Percentiles rank a stretch among this genome's conserved stretches.
Evolutionary conservation across 2,329 filamentous ascomycete genomes (phyloP).

Genomic region (Endothia cerciana): DNA sequence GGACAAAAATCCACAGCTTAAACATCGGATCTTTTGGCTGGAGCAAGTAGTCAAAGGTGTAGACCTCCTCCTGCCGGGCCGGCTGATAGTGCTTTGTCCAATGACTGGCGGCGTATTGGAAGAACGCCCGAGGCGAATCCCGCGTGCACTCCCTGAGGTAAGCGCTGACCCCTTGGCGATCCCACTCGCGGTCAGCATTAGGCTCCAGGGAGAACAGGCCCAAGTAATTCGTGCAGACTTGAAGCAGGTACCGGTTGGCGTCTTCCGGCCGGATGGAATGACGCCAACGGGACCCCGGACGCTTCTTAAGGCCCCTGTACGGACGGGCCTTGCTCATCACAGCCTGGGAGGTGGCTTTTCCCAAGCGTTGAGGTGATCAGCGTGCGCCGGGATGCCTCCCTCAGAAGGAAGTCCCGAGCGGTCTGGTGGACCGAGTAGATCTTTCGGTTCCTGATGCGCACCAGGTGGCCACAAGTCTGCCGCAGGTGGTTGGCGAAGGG

Average conservation of each 20-base stretch:
- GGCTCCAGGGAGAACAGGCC: neutral
- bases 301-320: neutral
- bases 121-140: neutral
- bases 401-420: conserved; percentile 2
- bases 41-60: neutral
- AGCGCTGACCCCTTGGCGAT: neutral
- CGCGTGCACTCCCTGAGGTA: neutral
- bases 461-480: conserved; percentile 1
- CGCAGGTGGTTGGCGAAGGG: conserved; percentile 5
- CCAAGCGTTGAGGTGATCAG: neutral
- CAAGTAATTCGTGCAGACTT: conserved; percentile 3
- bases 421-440: conserved; percentile 2
- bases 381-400: neutral
- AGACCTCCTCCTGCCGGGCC: neutral
- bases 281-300: neutral
- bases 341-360: neutral
- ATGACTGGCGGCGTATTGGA: neutral
- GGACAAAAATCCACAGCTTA: conserved; percentile 3
- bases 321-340: neutral
- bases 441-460: neutral
- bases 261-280: neutral
- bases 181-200: neutral
- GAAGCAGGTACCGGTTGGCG: neutral
- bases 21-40: neutral
- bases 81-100: neutral